Evolutionary conservation across 108 stramenopile species (phyloP), one percentile per base, ranked within the genome.

Genomic region (Seminavis robusta): DNA sequence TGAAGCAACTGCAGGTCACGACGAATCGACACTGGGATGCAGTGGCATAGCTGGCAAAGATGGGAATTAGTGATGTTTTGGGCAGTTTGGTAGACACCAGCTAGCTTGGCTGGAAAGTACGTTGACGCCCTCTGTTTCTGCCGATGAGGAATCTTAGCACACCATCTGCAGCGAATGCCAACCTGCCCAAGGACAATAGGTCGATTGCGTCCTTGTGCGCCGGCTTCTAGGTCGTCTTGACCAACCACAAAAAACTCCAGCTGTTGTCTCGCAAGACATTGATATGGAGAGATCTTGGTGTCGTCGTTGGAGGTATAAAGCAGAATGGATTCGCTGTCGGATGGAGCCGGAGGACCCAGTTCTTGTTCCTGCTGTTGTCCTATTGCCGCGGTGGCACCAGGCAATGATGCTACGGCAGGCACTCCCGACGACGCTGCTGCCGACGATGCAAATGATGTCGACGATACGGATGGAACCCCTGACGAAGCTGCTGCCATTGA

Each of bases 31-130:
- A 26, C 39, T 11, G 67, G 74, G 10, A 76, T 59, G 20, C 39
- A 9, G 28, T 59, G 47, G 46, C 74, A 76, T n/a, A 38, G 29
- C 30, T 56, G 52, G 31, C 62, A 56, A 27, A 76, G 56, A 47
- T 76, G 74, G 5, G 52, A 21, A 15, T 61, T 69, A n/a, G 63
- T 45, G 63, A 76, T 65, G 49, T 76, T 76, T 62, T 76, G 74
- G 0, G 74, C 68, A 24, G 69, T 64, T 69, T 76, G 74, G 47
- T 76, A 72, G 16, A 69, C 27, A 10, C 61, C 61, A 29, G 34
- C 52, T 15, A 90, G 58, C 1, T 26, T 63, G 39, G 62, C 34
- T 5, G 74, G 66, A 47, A 67, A 76, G 29, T 69, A 76, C 5
- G 66, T 60, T 0, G 68, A 47, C 25, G 69, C 61, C 1, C 68